Conservation (phyloP, 768 basidiomycete genomes). For the Boletus coccyginus region DNA sequence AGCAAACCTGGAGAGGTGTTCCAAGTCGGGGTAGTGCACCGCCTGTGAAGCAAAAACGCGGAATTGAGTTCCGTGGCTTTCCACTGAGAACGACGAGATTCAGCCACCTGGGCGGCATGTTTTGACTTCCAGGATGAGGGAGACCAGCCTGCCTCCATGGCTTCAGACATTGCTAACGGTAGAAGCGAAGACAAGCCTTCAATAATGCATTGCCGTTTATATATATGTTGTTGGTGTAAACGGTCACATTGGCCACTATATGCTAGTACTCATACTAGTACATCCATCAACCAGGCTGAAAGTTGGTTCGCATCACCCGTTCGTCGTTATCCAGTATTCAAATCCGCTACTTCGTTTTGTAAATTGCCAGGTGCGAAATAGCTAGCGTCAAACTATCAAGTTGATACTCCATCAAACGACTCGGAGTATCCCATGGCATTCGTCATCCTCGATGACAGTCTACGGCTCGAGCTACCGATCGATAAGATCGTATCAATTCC, state of each 20-base stretch:
- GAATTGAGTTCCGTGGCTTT: background rate
- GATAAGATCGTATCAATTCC: background rate
- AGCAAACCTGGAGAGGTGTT: constrained; percentile 54
- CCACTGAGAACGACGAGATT: background rate
- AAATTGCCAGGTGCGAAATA: background rate
- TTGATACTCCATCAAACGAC: background rate
- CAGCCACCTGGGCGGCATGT: constrained; percentile 65
- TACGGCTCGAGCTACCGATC: background rate
- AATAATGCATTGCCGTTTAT: background rate
- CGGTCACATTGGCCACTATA: background rate
- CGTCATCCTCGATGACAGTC: background rate
- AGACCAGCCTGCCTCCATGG: constrained; percentile 46
- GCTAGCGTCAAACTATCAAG: background rate
- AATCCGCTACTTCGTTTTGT: background rate
- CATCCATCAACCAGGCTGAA: no score
- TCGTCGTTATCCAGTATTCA: background rate
- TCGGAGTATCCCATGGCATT: background rate
- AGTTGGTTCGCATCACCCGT: no score
- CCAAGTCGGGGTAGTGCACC: constrained; percentile 67
- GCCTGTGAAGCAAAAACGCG: constrained; percentile 39
- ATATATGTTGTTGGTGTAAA: background rate
- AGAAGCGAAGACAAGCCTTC: background rate
- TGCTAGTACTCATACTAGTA: no score
- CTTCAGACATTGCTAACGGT: constrained; percentile 10
- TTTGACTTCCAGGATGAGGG: constrained; percentile 80